Conservation (phyloP, 2,329 filamentous ascomycete genomes). For the Colletotrichum sp. region DNA sequence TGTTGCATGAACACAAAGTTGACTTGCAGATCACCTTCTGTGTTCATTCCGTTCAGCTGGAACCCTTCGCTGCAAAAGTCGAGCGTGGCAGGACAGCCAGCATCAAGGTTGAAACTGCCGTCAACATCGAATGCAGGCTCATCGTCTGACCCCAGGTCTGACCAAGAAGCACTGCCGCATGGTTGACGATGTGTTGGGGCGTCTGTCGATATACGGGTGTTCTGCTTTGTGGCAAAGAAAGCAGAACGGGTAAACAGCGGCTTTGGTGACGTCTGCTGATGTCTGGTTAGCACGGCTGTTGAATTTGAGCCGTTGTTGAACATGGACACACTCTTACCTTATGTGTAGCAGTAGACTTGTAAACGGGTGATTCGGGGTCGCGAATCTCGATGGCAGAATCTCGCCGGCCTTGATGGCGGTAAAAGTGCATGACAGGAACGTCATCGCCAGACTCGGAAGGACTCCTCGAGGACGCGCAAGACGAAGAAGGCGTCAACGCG, state of each 20-base stretch:
- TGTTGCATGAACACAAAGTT: slow-evolving; percentile 15
- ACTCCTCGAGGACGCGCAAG: slow-evolving; percentile 14
- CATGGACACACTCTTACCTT: not conserved
- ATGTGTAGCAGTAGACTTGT: slow-evolving; percentile 2
- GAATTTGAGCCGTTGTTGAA: not conserved
- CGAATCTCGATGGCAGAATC: slow-evolving; percentile 18
- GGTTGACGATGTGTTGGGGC: not conserved
- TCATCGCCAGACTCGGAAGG: slow-evolving; percentile 15
- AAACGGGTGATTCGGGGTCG: slow-evolving; percentile 13
- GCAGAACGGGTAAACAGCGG: not conserved
- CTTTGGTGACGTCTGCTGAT: slow-evolving; percentile 6
- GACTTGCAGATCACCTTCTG: slow-evolving; percentile 8
- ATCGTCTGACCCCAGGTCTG: slow-evolving; percentile 12
- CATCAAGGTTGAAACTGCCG: not conserved
- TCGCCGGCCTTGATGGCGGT: slow-evolving; percentile 11
- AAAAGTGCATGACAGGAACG: slow-evolving; percentile 4
- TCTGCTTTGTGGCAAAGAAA: slow-evolving; percentile 2
- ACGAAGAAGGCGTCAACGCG: slow-evolving; percentile 10
- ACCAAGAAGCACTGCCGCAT: not conserved
- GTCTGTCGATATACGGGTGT: not conserved
- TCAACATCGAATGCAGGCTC: not conserved
- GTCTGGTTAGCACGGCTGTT: not conserved
- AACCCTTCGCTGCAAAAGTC: not conserved
- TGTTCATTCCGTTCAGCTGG: not conserved
- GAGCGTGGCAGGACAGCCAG: not conserved